A percentile compares a stretch with the other conserved stretches of the same genome.
phyloP scores from a whole-genome alignment of 2,329 filamentous ascomycete genomes.

The Fusarium sarcochroum region DNA sequence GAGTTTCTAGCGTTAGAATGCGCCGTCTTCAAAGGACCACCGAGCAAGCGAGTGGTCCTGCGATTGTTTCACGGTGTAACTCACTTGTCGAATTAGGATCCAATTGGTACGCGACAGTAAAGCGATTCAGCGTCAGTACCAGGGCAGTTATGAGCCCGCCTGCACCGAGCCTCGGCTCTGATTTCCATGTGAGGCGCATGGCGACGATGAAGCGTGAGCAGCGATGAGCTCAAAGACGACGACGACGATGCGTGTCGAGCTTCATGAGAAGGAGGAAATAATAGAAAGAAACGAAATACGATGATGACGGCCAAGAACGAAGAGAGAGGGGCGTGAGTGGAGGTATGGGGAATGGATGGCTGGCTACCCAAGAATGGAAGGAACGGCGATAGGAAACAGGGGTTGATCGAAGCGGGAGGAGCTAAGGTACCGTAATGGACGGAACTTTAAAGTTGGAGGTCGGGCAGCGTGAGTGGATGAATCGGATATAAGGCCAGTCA shows the following conservation, averaged over 20 bases:
- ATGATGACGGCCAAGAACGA: constrained; percentile 21
- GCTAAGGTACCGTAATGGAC: constrained; percentile 17
- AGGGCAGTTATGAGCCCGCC: constrained; percentile 42
- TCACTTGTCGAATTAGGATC: constrained; percentile 56
- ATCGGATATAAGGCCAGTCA: constrained; percentile 1
- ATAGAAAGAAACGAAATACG: constrained; percentile 19
- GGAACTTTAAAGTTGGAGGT: constrained; percentile 27
- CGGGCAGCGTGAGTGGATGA: constrained; percentile 11
- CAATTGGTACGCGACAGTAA: constrained; percentile 54
- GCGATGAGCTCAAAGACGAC: constrained; percentile 39
- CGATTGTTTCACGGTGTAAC: constrained; percentile 26
- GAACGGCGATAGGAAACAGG: constrained; percentile 18
- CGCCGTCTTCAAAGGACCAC: not conserved
- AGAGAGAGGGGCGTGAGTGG: constrained; percentile 12
- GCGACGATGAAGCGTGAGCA: constrained; percentile 28
- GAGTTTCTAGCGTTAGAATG: constrained; percentile 10
- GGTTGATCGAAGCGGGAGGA: constrained; percentile 24
- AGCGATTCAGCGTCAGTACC: constrained; percentile 45
- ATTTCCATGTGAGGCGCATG: constrained; percentile 41
- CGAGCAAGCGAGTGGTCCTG: not conserved
- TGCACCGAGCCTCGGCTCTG: constrained; percentile 28
- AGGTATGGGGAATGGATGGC: constrained; percentile 11
- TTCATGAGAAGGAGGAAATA: constrained; percentile 34
- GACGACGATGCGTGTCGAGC: constrained; percentile 21
- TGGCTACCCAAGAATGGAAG: constrained; percentile 28